A percentile compares a stretch with the other conserved stretches of the same genome.
phyloP scores from a whole-genome alignment of 164 flowering plant genomes.

The Macadamia integrifolia region DNA sequence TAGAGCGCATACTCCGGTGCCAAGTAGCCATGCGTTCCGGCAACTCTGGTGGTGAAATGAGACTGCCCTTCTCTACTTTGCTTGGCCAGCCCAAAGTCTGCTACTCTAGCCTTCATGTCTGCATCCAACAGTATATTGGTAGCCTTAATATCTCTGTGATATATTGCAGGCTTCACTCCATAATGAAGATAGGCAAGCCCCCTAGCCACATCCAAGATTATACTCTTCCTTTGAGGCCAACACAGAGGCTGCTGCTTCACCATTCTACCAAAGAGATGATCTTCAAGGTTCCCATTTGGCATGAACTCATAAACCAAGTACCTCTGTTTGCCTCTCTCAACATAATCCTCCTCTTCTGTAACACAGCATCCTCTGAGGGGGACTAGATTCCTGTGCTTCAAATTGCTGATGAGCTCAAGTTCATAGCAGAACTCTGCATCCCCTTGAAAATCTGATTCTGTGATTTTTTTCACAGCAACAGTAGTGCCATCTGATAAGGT shows the following conservation, averaged over 20 bases:
- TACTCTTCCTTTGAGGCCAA: conserved; percentile 33
- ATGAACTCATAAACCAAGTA: conserved; percentile 28
- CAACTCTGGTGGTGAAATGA: conserved; percentile 27
- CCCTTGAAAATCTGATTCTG: conserved; percentile 16
- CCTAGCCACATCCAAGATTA: conserved; percentile 26
- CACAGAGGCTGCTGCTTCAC: conserved; percentile 2
- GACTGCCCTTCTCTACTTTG: conserved; percentile 22
- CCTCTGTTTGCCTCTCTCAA: conserved; percentile 10
- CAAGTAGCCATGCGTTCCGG: conserved; percentile 31
- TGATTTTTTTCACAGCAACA: conserved; percentile 26
- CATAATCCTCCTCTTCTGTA: conserved; percentile 5
- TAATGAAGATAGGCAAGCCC: conserved; percentile 29
- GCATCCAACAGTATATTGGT: conserved; percentile 30
- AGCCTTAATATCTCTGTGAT: conserved; percentile 29
- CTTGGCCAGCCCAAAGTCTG: conserved; percentile 36
- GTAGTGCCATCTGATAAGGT: conserved; percentile 19
- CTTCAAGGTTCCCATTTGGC: conserved; percentile 26
- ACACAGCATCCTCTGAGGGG: conserved; percentile 28
- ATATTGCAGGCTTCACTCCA: conserved; percentile 31
- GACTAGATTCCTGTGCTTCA: conserved; percentile 29
- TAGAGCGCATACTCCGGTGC: conserved; percentile 36
- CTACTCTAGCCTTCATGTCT: conserved; percentile 28
- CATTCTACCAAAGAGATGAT: conserved; percentile 16
- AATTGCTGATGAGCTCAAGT: conserved; percentile 26
- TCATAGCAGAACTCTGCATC: conserved; percentile 27